Evolutionary conservation across 768 basidiomycete species (phyloP), one percentile per base, ranked within the genome.

Genomic region (Xanthoconium stramineum): DNA sequence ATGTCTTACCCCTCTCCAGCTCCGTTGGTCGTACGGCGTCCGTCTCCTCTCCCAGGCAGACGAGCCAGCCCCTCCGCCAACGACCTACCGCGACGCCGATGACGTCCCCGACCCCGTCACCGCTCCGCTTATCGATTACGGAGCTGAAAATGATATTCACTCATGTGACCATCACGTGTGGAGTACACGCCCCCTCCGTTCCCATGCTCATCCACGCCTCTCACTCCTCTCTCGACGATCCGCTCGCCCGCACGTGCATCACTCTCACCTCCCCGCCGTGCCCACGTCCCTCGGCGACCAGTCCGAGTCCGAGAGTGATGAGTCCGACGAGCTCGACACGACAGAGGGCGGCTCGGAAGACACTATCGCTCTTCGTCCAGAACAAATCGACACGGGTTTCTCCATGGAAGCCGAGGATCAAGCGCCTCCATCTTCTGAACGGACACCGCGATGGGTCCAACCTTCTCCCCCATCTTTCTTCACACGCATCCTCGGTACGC

Each of bases 1-100:
- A 14, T 39, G 6, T 9, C 12, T 35, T 12, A 48, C n/a, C 7
- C 0, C 17, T 12, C 10, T 13, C 55, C 52, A 91, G 91, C 73
- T 97, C 32, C 88, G 95, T 15, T 98, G 96, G 90, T 94, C 91
- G 52, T 92, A 89, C 69, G 94, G 94, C 19, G 87, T 97, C n/a
- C 82, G 80, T 48, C 77, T 96, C 0, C 79, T 97, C 9, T 80
- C 90, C 0, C 82, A 81, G 54, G 88, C 37, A 2, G 47, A 63
- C 20, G 60, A 65, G 12, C 53, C 52, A 14, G 61, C 24, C 3
- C 43, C 59, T 15, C 29, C 30, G 6, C 36, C 51, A 2, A 35
- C 54, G 3, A 42, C 38, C 1, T 62, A 68, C 20, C 56, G 50
- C 8, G 60, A 66, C 14, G 32, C 14, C 1, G 52, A 65, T 2